A percentile compares a stretch with the other conserved stretches of the same genome.
Conservation (phyloP, 108 stramenopile genomes). For the Cyclotella distinguenda region DNA sequence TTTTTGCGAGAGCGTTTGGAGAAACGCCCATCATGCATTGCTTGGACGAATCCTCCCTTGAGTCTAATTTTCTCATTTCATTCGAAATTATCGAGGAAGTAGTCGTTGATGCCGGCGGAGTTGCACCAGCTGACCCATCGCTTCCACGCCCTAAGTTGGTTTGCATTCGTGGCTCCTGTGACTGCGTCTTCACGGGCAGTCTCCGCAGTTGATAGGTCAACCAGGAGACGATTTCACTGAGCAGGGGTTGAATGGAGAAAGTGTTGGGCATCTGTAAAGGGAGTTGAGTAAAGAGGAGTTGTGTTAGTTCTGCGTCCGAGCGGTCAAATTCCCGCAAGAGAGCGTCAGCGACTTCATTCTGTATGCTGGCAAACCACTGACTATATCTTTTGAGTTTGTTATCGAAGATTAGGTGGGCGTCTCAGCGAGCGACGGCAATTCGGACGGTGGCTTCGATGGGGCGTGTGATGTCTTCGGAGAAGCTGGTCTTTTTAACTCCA, state of each 20-base stretch:
- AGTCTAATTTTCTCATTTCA: neutral
- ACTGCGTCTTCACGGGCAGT: slow-evolving; percentile 26
- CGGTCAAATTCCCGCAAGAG: slow-evolving; percentile 12
- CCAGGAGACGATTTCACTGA: slow-evolving; percentile 9
- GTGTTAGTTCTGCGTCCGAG: slow-evolving; percentile 18
- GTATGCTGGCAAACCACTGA: slow-evolving; percentile 18
- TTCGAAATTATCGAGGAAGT: neutral
- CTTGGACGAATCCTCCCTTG: slow-evolving; percentile 1
- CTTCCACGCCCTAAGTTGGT: slow-evolving; percentile 17
- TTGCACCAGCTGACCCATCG: slow-evolving; percentile 4
- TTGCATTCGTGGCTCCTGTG: too few relatives aligned
- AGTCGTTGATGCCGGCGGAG: slow-evolving; percentile 8
- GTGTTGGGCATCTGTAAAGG: too few relatives aligned
- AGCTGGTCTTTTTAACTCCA: slow-evolving; percentile 21
- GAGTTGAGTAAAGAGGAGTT: too few relatives aligned
- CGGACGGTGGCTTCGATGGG: slow-evolving; percentile 11
- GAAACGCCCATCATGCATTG: too few relatives aligned
- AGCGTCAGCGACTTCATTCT: slow-evolving; percentile 20
- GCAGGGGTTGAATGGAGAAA: too few relatives aligned
- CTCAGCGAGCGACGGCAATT: neutral
- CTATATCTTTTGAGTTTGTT: neutral
- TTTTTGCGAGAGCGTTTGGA: neutral
- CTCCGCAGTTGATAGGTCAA: slow-evolving; percentile 23
- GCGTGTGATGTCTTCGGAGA: slow-evolving; percentile 2
- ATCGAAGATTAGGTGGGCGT: neutral